Percentiles rank a stretch among this genome's conserved stretches.
These are phyloP conservation scores for Limonomyces culmigenus DNA, from an alignment of 1,284 basidiomycete genomes.

Conservation along the genomic window DNA sequence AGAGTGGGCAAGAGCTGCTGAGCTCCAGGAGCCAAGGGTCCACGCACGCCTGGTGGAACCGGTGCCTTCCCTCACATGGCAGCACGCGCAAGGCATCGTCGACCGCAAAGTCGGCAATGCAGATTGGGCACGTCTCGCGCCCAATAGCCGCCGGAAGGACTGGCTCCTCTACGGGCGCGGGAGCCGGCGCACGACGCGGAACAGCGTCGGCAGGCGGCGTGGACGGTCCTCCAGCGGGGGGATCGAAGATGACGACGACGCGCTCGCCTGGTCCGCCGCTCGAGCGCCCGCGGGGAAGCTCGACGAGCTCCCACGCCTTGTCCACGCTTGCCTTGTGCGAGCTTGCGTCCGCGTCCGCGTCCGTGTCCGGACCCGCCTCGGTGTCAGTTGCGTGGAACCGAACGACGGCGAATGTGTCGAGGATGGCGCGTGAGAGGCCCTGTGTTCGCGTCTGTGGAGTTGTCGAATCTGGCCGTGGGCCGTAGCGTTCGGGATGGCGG, in stretches of 20 bases:
- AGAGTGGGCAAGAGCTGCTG: conserved; percentile 83
- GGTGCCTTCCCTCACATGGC: conserved; percentile 79
- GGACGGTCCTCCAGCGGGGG: no score
- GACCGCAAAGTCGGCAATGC: conserved; percentile 83
- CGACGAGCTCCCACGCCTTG: neutral
- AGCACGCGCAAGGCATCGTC: conserved; percentile 81
- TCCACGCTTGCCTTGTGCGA: neutral
- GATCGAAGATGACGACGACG: conserved; percentile 6
- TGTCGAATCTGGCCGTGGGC: conserved; percentile 40
- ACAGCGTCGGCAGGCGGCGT: conserved; percentile 6
- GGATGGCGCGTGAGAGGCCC: conserved; percentile 74
- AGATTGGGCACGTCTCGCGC: conserved; percentile 82
- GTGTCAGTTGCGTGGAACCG: conserved; percentile 71
- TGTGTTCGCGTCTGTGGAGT: conserved; percentile 50
- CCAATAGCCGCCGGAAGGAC: conserved; percentile 51
- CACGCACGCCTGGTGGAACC: conserved; percentile 73
- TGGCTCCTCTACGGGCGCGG: conserved; percentile 14
- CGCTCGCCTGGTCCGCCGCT: conserved; percentile 1
- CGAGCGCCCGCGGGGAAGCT: neutral
- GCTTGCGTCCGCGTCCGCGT: neutral
- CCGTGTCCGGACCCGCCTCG: neutral
- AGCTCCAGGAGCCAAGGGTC: conserved; percentile 81
- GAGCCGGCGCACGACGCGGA: conserved; percentile 1
- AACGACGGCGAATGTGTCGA: conserved; percentile 88
- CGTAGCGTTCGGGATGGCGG: conserved; percentile 83